Evolutionary conservation across 2,329 filamentous ascomycete genomes (phyloP).

Genomic region (Xylaria sp.): DNA sequence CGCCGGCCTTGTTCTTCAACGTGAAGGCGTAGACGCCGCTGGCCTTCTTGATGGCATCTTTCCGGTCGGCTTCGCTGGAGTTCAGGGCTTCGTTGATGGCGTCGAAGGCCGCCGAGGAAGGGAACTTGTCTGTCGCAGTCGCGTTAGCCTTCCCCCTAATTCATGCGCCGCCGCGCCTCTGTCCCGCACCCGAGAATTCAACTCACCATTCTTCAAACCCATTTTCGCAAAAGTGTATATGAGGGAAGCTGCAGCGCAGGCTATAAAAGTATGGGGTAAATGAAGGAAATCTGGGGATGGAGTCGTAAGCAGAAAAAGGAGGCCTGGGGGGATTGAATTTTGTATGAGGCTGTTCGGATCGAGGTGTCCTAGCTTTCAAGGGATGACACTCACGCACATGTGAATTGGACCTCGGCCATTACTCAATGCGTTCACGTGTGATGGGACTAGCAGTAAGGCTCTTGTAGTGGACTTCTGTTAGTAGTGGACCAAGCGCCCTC

Average conservation of each 20-base stretch:
- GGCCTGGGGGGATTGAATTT: constrained; percentile 21
- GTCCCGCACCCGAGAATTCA: neutral
- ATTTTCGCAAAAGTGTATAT: constrained; percentile 52
- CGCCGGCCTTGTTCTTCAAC: constrained; percentile 83
- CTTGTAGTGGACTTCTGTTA: too few relatives aligned
- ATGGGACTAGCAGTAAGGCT: too few relatives aligned
- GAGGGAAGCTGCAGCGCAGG: constrained; percentile 4
- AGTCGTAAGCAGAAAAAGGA: constrained; percentile 1
- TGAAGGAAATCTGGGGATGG: constrained; percentile 1
- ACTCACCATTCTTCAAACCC: constrained; percentile 75
- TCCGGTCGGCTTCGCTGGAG: constrained; percentile 69
- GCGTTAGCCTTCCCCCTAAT: constrained; percentile 12
- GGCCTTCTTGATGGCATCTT: constrained; percentile 88
- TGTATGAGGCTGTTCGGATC: constrained; percentile 29
- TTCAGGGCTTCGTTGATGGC: constrained; percentile 76
- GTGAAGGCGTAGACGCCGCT: constrained; percentile 89
- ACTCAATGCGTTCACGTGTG: constrained; percentile 35
- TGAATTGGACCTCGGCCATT: constrained; percentile 42
- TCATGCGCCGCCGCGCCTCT: neutral
- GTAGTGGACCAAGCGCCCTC: constrained; percentile 8
- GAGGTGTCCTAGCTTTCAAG: constrained; percentile 27
- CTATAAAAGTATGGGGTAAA: neutral
- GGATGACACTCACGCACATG: constrained; percentile 41
- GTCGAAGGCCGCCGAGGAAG: constrained; percentile 90
- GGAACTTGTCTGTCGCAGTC: constrained; percentile 71